These are phyloP conservation scores for Boletus smithii DNA, from an alignment of 1,284 basidiomycete genomes.

Conservation along the genomic window DNA sequence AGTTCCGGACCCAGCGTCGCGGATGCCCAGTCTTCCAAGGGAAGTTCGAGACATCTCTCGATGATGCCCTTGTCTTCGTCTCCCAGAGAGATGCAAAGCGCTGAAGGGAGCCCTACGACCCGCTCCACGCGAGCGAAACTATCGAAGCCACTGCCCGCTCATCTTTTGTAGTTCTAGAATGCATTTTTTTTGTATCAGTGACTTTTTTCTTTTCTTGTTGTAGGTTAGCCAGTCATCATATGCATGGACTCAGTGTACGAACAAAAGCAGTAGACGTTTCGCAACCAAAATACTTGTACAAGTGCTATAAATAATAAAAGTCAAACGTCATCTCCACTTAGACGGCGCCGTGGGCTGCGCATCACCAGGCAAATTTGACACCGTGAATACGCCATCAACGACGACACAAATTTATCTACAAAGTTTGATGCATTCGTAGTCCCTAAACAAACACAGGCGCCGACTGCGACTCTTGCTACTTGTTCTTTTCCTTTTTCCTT, in stretches of 20 bases:
- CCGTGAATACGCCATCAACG: not conserved
- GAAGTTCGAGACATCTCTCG: slow-evolving; percentile 22
- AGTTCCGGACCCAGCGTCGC: not conserved
- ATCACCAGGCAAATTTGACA: too few relatives aligned
- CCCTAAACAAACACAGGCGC: not conserved
- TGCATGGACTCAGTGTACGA: not conserved
- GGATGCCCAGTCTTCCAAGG: not conserved
- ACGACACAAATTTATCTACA: slow-evolving; percentile 6
- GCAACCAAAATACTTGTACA: slow-evolving; percentile 11
- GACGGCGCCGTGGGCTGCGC: not conserved
- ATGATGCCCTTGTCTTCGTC: slow-evolving; percentile 14
- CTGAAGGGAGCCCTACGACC: not conserved
- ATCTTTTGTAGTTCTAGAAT: slow-evolving; percentile 21
- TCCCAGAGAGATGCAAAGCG: slow-evolving; percentile 5
- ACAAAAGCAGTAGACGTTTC: too few relatives aligned
- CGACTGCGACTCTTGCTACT: not conserved
- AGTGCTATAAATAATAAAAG: too few relatives aligned
- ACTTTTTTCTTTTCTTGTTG: too few relatives aligned
- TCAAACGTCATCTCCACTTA: too few relatives aligned
- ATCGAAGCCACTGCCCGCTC: slow-evolving; percentile 21
- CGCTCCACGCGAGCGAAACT: slow-evolving; percentile 12
- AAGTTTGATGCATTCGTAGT: slow-evolving; percentile 4
- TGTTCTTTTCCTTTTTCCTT: not conserved
- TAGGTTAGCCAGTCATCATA: too few relatives aligned
- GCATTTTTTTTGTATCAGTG: slow-evolving; percentile 2